Percentiles rank a stretch among this genome's conserved stretches.
Conservation (phyloP, 2,329 filamentous ascomycete genomes). For the Stenocarpella maydis region DNA sequence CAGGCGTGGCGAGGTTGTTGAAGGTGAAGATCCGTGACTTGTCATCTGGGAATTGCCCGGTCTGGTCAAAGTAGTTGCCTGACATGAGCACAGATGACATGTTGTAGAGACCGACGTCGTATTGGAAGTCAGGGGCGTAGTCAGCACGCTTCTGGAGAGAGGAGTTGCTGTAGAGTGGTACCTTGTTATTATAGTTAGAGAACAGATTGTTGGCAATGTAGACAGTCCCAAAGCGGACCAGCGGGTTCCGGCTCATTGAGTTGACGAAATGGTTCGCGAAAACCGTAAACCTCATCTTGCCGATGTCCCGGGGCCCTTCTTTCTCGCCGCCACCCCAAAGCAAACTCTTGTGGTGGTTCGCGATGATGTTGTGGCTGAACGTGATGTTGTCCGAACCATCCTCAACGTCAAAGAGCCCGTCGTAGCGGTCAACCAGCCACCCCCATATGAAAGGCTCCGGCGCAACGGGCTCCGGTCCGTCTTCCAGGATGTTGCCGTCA, state of each 20-base stretch:
- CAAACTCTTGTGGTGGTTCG: constrained; percentile 24
- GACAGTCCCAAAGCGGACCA: constrained; percentile 23
- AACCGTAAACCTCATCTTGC: constrained; percentile 22
- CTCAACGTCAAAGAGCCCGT: constrained; percentile 19
- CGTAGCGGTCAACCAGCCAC: constrained; percentile 21
- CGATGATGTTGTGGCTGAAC: constrained; percentile 25
- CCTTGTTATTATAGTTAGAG: constrained; percentile 17
- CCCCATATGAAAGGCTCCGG: constrained; percentile 20
- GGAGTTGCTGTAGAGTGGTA: neutral
- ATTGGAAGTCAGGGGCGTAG: constrained; percentile 17
- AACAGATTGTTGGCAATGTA: constrained; percentile 25
- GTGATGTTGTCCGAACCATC: constrained; percentile 25
- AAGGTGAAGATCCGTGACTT: constrained; percentile 16
- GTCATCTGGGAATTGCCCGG: neutral
- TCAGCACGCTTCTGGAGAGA: neutral
- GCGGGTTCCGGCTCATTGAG: constrained; percentile 26
- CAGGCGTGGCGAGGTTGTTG: constrained; percentile 13
- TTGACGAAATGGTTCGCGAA: constrained; percentile 26
- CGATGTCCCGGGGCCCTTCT: constrained; percentile 14
- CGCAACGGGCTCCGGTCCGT: constrained; percentile 6
- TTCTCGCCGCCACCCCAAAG: constrained; percentile 24
- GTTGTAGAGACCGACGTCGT: constrained; percentile 23
- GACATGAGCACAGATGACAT: constrained; percentile 20
- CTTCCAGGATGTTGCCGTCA: constrained; percentile 21
- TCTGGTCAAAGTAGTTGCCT: constrained; percentile 27